Percentiles rank a stretch among this genome's conserved stretches.
Conservation (phyloP, 2,329 filamentous ascomycete genomes). For the Cylindrodendrum hubeiense region DNA sequence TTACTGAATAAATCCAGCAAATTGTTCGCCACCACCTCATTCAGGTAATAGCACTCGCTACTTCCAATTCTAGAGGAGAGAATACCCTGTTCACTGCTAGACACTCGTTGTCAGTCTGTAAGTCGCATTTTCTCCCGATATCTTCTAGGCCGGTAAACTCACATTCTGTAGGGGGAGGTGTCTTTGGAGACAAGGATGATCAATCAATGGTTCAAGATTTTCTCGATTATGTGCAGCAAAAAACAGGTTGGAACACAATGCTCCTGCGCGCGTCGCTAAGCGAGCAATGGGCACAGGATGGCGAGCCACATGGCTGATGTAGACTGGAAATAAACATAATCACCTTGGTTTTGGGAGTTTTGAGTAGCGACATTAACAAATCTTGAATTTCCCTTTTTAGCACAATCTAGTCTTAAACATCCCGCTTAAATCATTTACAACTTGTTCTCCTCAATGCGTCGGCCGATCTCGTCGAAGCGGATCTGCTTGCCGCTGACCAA, state of each 20-base stretch:
- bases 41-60: constrained; percentile 25
- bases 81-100: constrained; percentile 28
- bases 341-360: neutral
- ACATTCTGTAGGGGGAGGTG: constrained; percentile 24
- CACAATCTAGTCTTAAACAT: neutral
- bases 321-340: constrained; percentile 2
- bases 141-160: neutral
- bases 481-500: constrained; percentile 22
- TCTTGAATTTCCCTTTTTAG: neutral
- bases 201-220: constrained; percentile 30
- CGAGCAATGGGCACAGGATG: constrained; percentile 30
- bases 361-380: constrained; percentile 1
- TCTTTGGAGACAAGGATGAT: constrained; percentile 30
- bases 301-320: neutral
- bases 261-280: constrained; percentile 22
- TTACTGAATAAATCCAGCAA: constrained; percentile 1
- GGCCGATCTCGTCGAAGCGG: constrained; percentile 25
- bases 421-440: constrained; percentile 5
- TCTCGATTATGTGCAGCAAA: constrained; percentile 26
- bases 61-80: constrained; percentile 21
- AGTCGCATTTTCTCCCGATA: neutral
- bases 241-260: constrained; percentile 31
- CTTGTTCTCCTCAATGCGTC: constrained; percentile 24
- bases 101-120: constrained; percentile 27
- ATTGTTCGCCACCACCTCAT: constrained; percentile 22